phyloP scores from a whole-genome alignment of 2,329 filamentous ascomycete genomes.

The Monosporascus sp. region DNA sequence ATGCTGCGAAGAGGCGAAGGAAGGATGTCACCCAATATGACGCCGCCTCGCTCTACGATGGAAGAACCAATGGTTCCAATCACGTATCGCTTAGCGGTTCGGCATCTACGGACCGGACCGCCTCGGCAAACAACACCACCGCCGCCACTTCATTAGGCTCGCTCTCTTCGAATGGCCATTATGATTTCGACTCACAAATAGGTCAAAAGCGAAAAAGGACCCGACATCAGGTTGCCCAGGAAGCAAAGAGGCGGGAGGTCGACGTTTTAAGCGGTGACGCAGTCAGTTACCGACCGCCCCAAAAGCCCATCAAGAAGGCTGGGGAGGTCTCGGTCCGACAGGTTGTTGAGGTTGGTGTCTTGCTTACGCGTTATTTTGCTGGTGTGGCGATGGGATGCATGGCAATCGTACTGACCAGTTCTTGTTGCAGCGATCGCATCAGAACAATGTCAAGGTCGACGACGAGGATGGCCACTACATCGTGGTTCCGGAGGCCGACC shows the following conservation, averaged over 20 bases:
- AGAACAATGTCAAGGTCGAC: conserved; percentile 68
- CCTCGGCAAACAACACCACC: conserved; percentile 75
- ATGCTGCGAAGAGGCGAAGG: conserved; percentile 69
- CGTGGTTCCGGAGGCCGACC: conserved; percentile 75
- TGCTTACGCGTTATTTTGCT: too few relatives aligned
- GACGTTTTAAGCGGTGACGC: conserved; percentile 67
- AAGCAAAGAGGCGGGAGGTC: conserved; percentile 72
- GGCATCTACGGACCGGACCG: conserved; percentile 79
- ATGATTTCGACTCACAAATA: conserved; percentile 63
- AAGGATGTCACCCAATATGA: conserved; percentile 60
- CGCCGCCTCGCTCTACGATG: conserved; percentile 57
- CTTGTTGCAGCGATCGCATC: conserved; percentile 25
- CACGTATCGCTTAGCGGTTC: conserved; percentile 66
- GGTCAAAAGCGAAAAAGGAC: conserved; percentile 86
- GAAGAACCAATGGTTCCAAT: conserved; percentile 60
- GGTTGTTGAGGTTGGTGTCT: conserved; percentile 54
- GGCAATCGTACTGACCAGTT: conserved; percentile 5
- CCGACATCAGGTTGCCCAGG: conserved; percentile 73
- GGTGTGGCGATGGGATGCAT: neutral
- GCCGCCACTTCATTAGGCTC: conserved; percentile 83
- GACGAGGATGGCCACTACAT: conserved; percentile 98
- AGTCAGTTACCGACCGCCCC: conserved; percentile 77
- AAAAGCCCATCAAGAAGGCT: conserved; percentile 85
- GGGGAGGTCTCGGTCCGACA: conserved; percentile 65
- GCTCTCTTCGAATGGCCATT: conserved; percentile 53